Evolutionary conservation across 164 flowering plant species (phyloP).

Genomic region (Taxillus chinensis): DNA sequence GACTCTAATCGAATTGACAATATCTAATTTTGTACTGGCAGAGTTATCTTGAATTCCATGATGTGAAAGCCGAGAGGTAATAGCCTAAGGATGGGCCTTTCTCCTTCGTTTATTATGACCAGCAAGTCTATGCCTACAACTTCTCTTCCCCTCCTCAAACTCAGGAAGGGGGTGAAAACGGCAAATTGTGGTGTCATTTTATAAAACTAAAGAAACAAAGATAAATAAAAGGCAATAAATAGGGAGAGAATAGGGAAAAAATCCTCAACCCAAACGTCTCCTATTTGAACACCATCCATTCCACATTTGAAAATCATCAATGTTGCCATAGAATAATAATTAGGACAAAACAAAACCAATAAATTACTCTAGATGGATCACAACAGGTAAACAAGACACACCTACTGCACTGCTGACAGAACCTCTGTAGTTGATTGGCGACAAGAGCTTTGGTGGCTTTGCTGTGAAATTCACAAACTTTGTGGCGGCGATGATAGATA

Average conservation of each 20-base stretch:
- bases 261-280: no score
- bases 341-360: no score
- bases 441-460: constrained; percentile 71
- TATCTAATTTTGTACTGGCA: constrained; percentile 38
- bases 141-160: constrained; percentile 92
- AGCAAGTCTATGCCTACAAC: constrained; percentile 90
- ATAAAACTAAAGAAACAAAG: no score
- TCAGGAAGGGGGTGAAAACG: constrained; percentile 87
- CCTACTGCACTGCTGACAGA: constrained; percentile 99
- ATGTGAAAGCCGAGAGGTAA: constrained; percentile 27
- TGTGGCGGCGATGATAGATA: constrained; percentile 73
- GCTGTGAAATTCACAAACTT: constrained; percentile 79
- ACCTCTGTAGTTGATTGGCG: constrained; percentile 77
- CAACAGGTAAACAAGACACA: neutral
- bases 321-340: no score
- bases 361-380: neutral
- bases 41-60: constrained; percentile 31
- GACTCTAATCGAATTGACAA: constrained; percentile 47
- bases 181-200: neutral
- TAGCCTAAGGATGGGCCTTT: constrained; percentile 78
- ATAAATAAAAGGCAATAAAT: neutral
- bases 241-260: no score
- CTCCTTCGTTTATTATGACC: constrained; percentile 85
- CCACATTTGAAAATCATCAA: neutral
- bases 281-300: neutral